Evolutionary conservation across 495 filamentous ascomycete genomes (phyloP), one percentile per base, ranked within the genome.

Genomic region (Hyaloscypha variabilis): DNA sequence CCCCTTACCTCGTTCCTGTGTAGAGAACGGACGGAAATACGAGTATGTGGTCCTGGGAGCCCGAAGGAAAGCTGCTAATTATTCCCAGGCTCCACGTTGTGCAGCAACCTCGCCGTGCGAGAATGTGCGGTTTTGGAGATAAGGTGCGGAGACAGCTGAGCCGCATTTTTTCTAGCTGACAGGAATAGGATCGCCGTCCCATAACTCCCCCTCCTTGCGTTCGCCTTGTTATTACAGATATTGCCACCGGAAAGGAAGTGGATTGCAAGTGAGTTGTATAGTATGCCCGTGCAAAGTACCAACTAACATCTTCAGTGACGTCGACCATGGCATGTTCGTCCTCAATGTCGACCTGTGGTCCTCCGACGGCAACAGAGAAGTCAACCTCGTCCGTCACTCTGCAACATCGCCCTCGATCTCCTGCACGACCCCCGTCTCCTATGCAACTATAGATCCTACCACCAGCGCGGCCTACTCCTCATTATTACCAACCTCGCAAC

Each of bases 61-160:
- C 49, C 11, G 26, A 13, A 31, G 24, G 25, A 34, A 25, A 19
- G 23, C 5, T 24, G 24, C 59, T 68, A 58, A 60, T 55, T 13
- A 13, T 21, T 30, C 87, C 78, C 82, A 91, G 89, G 56, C 82
- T 99, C 61, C 81, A 88, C 67, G 91, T 97, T 61, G 89, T 91
- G 60, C 95, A 99, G 77, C 95, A 99, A 73, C 95, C 95, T 57
- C 83, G 92, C 67, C 90, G 95, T 60, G 95, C 95, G 67, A 91
- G 95, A 57, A 99, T 99, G 95, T 99, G 95, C 81, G 95, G 95
- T 2, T 99, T 97, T 81, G 95, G 95, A 61, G 95, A 99, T 77
- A 99, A 99, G 85, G 93, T 96, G 75, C 39, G 81, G n/a, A 24
- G 19, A 58, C 60, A 72, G 51, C 67, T 66, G 21, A 42, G 42